Percentiles rank a stretch among this genome's conserved stretches.
phyloP scores from a whole-genome alignment of 2,329 filamentous ascomycete species.

The Aspergillus flavus region DNA sequence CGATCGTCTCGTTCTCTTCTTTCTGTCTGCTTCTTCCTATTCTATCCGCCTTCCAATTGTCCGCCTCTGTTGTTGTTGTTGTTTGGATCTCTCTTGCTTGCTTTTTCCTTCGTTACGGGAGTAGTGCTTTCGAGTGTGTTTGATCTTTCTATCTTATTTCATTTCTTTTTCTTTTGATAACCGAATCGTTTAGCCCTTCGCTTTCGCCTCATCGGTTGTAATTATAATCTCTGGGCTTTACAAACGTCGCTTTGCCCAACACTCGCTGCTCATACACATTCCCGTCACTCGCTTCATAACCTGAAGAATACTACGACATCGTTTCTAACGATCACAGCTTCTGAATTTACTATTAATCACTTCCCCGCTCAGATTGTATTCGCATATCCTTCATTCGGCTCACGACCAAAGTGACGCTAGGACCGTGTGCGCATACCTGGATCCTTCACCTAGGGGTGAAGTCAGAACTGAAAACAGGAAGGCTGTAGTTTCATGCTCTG shows the following conservation, averaged over 20 bases:
- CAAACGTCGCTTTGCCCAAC: conserved; percentile 7
- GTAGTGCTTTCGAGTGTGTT: conserved; percentile 4
- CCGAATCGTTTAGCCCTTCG: not conserved
- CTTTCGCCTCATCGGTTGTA: conserved; percentile 10
- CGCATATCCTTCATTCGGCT: not conserved
- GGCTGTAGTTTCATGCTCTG: not conserved
- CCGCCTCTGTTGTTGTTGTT: conserved; percentile 2
- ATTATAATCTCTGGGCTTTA: conserved; percentile 15
- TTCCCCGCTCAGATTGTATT: not conserved
- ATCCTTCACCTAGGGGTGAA: not conserved
- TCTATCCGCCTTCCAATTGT: conserved; percentile 11
- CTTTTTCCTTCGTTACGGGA: conserved; percentile 3
- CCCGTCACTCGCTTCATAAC: conserved; percentile 19
- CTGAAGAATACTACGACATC: not conserved
- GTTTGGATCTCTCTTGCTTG: conserved; percentile 6
- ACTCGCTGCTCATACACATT: conserved; percentile 16
- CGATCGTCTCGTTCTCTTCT: conserved; percentile 10
- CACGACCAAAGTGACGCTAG: not conserved
- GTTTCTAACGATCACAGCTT: not conserved
- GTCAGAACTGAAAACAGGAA: not conserved
- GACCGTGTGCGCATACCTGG: not conserved
- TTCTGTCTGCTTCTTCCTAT: conserved; percentile 11
- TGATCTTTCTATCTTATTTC: not conserved
- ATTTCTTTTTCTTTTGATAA: conserved; percentile 3
- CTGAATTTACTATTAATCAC: not conserved